Evolutionary conservation across 1,139 yeast genomes (phyloP).

Genomic region (Taiozyma sp.): DNA sequence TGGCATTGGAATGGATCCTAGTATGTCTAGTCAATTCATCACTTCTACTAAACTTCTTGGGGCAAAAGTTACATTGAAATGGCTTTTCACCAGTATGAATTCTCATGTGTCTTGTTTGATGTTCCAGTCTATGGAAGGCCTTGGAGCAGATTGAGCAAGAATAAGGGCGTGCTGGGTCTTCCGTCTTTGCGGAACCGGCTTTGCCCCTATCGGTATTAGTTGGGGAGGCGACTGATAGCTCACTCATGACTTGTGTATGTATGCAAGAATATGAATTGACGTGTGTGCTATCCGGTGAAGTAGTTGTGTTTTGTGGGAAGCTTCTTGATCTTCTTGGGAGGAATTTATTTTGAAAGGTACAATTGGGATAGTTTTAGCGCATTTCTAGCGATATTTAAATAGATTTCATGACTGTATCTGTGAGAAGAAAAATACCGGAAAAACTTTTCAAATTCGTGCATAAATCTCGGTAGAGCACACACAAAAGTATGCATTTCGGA

Average conservation of each 20-base stretch:
- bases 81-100: constrained; percentile 75
- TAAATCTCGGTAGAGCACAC: not conserved
- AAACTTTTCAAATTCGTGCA: constrained; percentile 4
- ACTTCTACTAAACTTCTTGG: constrained; percentile 58
- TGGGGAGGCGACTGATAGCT: not conserved
- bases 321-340: not conserved
- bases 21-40: constrained; percentile 68
- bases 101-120: constrained; percentile 66
- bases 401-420: not conserved
- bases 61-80: constrained; percentile 63
- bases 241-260: not conserved
- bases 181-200: not conserved
- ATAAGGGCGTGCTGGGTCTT: constrained; percentile 37
- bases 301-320: not conserved
- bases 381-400: not conserved
- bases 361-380: not conserved
- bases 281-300: not conserved
- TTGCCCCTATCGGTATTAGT: not conserved
- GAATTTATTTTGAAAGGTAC: not conserved
- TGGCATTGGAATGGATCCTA: constrained; percentile 54
- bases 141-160: constrained; percentile 56
- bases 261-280: not conserved
- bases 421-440: constrained; percentile 5
- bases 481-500: not conserved
- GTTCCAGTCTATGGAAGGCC: constrained; percentile 60